A percentile compares a stretch with the other conserved stretches of the same genome.
Conservation (phyloP, 345 rosid species). For the Bruguiera sexangula region DNA sequence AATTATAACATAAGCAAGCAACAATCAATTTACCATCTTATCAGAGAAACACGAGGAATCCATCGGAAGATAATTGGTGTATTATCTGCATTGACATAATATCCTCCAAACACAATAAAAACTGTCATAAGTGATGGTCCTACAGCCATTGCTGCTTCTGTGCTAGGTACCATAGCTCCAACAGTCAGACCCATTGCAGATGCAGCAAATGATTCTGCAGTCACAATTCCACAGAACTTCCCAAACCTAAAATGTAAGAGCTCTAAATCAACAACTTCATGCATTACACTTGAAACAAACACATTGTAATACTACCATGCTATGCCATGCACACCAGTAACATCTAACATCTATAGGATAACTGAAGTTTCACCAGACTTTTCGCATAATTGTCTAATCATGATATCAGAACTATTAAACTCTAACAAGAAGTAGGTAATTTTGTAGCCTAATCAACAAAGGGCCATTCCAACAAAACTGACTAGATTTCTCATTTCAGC, state of each 20-base stretch:
- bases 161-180: slow-evolving; percentile 94
- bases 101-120: slow-evolving; percentile 91
- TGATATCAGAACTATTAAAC: no score
- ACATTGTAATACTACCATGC: slow-evolving; percentile 2
- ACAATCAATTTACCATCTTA: slow-evolving; percentile 63
- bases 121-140: slow-evolving; percentile 99
- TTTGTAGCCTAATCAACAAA: no score
- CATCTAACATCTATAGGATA: neutral
- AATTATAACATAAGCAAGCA: neutral
- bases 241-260: slow-evolving; percentile 55
- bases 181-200: slow-evolving; percentile 99
- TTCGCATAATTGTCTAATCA: no score
- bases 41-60: slow-evolving; percentile 86
- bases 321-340: neutral
- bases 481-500: no score
- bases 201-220: slow-evolving; percentile 92
- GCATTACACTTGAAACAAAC: neutral
- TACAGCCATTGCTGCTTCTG: slow-evolving; percentile 98
- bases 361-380: no score
- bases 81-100: slow-evolving; percentile 79
- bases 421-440: no score
- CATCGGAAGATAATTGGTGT: slow-evolving; percentile 89
- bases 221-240: slow-evolving; percentile 87
- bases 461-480: no score
- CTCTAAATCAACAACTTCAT: slow-evolving; percentile 16